phyloP scores from a whole-genome alignment of 352 stramenopile genomes.

The Blastocystis sp. region DNA sequence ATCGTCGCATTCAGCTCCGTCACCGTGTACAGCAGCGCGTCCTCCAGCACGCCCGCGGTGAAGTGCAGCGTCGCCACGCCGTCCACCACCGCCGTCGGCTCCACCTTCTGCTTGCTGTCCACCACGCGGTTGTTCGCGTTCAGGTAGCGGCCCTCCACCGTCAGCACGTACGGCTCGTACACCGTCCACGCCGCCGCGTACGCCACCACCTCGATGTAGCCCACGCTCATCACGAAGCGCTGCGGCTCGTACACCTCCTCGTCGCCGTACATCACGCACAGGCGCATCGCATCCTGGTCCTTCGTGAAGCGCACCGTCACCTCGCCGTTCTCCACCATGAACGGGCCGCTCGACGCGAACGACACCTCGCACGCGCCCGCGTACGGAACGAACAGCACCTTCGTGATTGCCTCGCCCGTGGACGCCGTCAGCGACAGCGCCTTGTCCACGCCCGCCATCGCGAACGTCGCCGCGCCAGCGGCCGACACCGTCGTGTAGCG shows the following conservation, averaged over 20 bases:
- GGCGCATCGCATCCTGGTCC: slow-evolving; percentile 41
- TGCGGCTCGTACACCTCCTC: slow-evolving; percentile 55
- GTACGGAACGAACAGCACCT: slow-evolving; percentile 17
- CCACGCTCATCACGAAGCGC: slow-evolving; percentile 22
- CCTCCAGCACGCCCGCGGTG: not conserved
- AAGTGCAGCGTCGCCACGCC: slow-evolving; percentile 20
- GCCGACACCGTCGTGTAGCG: slow-evolving; percentile 5
- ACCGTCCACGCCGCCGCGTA: slow-evolving; percentile 20
- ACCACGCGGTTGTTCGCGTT: not conserved
- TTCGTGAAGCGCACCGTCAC: slow-evolving; percentile 22
- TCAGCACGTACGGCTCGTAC: slow-evolving; percentile 50
- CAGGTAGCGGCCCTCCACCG: not conserved
- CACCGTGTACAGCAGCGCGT: slow-evolving; percentile 19
- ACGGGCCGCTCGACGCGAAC: not conserved
- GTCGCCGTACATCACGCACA: slow-evolving; percentile 54
- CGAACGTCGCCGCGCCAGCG: not conserved
- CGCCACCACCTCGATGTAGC: not conserved
- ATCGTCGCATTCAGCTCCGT: slow-evolving; percentile 1
- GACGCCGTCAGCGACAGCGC: slow-evolving; percentile 9
- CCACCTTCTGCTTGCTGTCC: not conserved
- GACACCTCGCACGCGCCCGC: slow-evolving; percentile 20
- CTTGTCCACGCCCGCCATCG: slow-evolving; percentile 9
- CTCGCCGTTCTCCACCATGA: not conserved
- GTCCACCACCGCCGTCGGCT: not conserved
- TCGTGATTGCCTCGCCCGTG: not conserved